phyloP scores from a whole-genome alignment of 2,329 filamentous ascomycete species.

The Clonostachys rosea region DNA sequence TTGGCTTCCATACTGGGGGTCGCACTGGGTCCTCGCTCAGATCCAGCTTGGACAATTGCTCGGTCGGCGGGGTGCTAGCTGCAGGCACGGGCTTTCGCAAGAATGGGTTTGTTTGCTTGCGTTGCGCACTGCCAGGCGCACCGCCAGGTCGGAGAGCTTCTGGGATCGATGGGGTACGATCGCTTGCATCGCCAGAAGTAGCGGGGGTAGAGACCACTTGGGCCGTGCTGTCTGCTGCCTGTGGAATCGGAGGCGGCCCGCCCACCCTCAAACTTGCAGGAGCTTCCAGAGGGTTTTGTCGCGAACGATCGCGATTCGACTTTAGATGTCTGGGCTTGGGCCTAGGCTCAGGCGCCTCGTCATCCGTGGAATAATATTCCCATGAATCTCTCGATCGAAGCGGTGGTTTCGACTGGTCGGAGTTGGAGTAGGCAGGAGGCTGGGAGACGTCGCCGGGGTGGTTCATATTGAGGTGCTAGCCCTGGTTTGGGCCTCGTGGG shows the following conservation, averaged over 20 bases:
- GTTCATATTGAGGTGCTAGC: too few relatives aligned
- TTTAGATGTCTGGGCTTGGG: not conserved
- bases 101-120: conserved; percentile 6
- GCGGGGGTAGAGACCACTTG: not conserved
- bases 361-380: conserved; percentile 2
- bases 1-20: conserved; percentile 2
- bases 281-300: not conserved
- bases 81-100: conserved; percentile 1
- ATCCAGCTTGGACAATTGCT: conserved; percentile 2
- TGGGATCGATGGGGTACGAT: not conserved
- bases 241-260: not conserved
- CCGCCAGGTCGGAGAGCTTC: conserved; percentile 3
- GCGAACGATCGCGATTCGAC: not conserved
- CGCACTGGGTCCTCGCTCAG: not conserved
- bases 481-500: too few relatives aligned
- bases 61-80: conserved; percentile 1
- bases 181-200: not conserved
- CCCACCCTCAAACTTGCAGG: not conserved
- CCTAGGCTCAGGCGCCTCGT: not conserved
- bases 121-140: not conserved
- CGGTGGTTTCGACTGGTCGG: too few relatives aligned
- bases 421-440: too few relatives aligned
- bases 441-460: too few relatives aligned
- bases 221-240: not conserved
- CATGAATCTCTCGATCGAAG: not conserved